Base-by-base conservation (phyloP, 106 monocot genomes). In the Posidonia australis region DNA sequence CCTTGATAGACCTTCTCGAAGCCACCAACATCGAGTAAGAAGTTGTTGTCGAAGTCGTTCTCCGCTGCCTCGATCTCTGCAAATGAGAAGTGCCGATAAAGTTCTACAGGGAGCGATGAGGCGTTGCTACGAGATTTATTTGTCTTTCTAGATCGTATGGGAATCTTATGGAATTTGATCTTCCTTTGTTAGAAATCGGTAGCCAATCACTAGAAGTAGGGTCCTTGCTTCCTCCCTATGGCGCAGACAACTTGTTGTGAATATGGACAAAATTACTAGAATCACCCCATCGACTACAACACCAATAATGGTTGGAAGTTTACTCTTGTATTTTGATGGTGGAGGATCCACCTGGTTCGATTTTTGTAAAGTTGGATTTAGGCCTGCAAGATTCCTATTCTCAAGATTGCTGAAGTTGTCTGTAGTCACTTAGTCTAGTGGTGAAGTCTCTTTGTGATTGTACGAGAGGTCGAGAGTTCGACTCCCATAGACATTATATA, bases 1-100 rank as follows among this genome's bases (percentile, higher is more conserved):
- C 90, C 90, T 0, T 26, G 43, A n/a, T 91, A 91, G 13, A 91
- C 90, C 68, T 91, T 91, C 16, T 86, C 90, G 67, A 91, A 91
- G 5, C 90, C 90, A 18, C 86, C 90, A 13, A 83, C 86, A 10
- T 86, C 90, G 2, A 91, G 83, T 23, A 91, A 77, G n/a, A 81
- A 74, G 26, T 82, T 44, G 52, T 88, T 82, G 43, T 92, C 80
- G 46, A 92, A 92, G 21, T 76, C 66, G 14, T 80, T 85, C 0
- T 84, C 85, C 46, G 92, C 92, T 5, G 80, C 76, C 55, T 82
- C 67, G 7, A 92, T 92, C 69, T 92, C 87, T 0, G 62, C 73
- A 18, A 91, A 81, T 0, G 84, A 80, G 78, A 92, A 92, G 58
- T 92, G 84, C 20, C 87, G 79, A 70, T 84, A 84, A 52, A 92